A percentile compares a stretch with the other conserved stretches of the same genome.
Conservation (phyloP, 805 yeast genomes). For the Yamadazyma paraphyllophila region DNA sequence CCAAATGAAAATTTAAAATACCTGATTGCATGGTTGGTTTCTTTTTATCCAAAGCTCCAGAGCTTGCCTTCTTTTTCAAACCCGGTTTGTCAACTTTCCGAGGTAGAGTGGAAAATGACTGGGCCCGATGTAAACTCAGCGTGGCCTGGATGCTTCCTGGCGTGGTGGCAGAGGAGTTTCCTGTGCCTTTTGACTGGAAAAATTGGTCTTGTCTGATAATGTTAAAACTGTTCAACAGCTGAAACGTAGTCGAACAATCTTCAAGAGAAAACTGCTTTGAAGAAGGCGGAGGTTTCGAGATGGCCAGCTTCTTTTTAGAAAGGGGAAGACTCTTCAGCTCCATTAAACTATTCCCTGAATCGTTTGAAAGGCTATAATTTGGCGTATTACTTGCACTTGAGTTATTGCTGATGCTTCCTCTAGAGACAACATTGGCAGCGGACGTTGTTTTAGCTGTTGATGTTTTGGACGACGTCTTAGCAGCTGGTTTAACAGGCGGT, state of each 20-base stretch:
- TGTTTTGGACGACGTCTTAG: too few species aligned
- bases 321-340: too few species aligned
- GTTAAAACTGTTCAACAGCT: not conserved
- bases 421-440: not conserved
- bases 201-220: constrained; percentile 4
- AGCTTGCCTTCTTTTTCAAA: constrained; percentile 2
- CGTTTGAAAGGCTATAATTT: not conserved
- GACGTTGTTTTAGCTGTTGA: not conserved
- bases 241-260: constrained; percentile 8
- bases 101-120: not conserved
- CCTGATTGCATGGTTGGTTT: constrained; percentile 28
- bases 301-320: too few species aligned
- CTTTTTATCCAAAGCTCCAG: not conserved
- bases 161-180: not conserved
- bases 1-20: constrained; percentile 17
- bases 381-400: not conserved
- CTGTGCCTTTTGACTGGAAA: not conserved
- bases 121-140: not conserved
- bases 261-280: constrained; percentile 5
- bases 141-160: not conserved
- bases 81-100: constrained; percentile 3
- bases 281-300: not conserved
- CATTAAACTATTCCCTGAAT: not conserved
- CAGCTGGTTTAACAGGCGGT: too few species aligned
- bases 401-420: not conserved